A percentile compares a stretch with the other conserved stretches of the same genome.
Evolutionary conservation across 179 eudicot species (phyloP).

Genomic region (Silene vulgaris): DNA sequence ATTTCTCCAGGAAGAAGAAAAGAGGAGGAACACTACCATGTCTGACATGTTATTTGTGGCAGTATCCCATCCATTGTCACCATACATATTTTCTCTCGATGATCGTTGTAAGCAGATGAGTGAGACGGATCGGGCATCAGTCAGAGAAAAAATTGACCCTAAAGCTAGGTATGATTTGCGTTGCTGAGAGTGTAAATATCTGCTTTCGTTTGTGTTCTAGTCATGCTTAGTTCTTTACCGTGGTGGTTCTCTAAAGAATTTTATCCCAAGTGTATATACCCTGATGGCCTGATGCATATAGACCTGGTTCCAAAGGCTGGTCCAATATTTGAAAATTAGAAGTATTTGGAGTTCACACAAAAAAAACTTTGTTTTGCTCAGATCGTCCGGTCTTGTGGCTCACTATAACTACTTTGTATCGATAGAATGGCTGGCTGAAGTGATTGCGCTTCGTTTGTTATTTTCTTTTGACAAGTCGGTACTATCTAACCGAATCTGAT

Average conservation of each 20-base stretch:
- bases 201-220: background rate
- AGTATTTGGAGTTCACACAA: background rate
- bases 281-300: background rate
- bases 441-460: background rate
- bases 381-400: background rate
- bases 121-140: slow-evolving; percentile 41
- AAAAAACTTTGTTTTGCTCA: background rate
- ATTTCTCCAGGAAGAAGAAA: slow-evolving; percentile 63
- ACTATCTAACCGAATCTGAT: background rate
- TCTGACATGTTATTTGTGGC: slow-evolving; percentile 76
- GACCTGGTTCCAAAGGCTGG: background rate
- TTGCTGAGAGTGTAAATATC: slow-evolving; percentile 4
- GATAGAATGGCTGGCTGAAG: background rate
- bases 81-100: slow-evolving; percentile 77
- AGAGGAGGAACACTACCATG: slow-evolving; percentile 75
- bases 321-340: background rate
- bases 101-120: slow-evolving; percentile 71
- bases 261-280: background rate
- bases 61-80: slow-evolving; percentile 74
- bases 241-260: slow-evolving; percentile 7
- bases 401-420: background rate
- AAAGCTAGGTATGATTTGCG: slow-evolving; percentile 57
- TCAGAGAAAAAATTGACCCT: slow-evolving; percentile 64
- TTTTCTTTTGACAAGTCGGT: background rate
- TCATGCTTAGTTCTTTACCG: background rate